A percentile compares a stretch with the other conserved stretches of the same genome.
phyloP scores from a whole-genome alignment of 108 stramenopile species.

The Cylindrotheca closterium region DNA sequence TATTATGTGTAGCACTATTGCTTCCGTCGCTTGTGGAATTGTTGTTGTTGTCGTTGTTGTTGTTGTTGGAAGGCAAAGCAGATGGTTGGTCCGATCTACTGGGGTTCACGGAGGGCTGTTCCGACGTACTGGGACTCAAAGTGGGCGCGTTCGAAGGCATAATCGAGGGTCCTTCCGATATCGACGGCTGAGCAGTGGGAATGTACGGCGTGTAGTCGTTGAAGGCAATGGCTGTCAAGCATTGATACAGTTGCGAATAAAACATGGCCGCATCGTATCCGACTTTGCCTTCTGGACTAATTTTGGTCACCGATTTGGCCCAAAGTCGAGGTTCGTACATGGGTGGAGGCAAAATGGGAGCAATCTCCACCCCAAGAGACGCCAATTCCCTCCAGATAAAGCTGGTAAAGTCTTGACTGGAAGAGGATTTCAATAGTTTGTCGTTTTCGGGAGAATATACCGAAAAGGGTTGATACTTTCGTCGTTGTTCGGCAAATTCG shows the following conservation, averaged over 20 bases:
- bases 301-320: conserved; percentile 37
- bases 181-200: conserved; percentile 21
- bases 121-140: neutral
- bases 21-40: conserved; percentile 4
- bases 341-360: conserved; percentile 69
- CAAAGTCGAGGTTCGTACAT: conserved; percentile 55
- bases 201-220: conserved; percentile 49
- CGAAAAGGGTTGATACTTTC: conserved; percentile 84
- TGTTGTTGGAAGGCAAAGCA: neutral
- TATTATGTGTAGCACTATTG: conserved; percentile 4
- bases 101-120: too few species aligned
- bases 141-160: neutral
- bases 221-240: conserved; percentile 62
- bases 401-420: conserved; percentile 67
- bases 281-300: conserved; percentile 9
- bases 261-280: conserved; percentile 54
- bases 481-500: conserved; percentile 49
- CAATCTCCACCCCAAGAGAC: conserved; percentile 65
- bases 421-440: conserved; percentile 42
- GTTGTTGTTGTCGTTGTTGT: neutral
- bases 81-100: too few species aligned
- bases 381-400: conserved; percentile 67
- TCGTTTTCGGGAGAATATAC: conserved; percentile 34
- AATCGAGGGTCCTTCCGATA: conserved; percentile 19
- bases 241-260: conserved; percentile 67